Conservation (phyloP, 495 filamentous ascomycete genomes). For the Talaromyces nanjingensis region DNA sequence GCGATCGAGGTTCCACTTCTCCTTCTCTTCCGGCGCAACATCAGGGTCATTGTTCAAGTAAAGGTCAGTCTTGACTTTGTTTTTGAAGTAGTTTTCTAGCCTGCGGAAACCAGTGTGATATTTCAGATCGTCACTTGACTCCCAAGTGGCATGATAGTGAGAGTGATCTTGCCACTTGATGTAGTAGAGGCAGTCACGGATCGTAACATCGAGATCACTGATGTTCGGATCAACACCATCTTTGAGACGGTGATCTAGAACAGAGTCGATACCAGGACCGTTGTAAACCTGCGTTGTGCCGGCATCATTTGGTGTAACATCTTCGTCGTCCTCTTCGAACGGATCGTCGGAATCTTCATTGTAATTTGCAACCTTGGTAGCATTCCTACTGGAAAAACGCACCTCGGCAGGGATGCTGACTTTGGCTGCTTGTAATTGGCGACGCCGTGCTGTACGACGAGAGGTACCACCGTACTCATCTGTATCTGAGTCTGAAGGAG, state of each 20-base stretch:
- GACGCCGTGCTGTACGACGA: slow-evolving; percentile 57
- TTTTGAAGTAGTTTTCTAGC: slow-evolving; percentile 88
- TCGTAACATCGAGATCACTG: slow-evolving; percentile 46
- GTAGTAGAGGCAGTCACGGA: slow-evolving; percentile 84
- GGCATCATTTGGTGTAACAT: slow-evolving; percentile 33
- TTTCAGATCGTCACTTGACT: slow-evolving; percentile 60
- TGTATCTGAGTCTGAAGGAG: slow-evolving; percentile 37
- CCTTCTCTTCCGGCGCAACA: slow-evolving; percentile 74
- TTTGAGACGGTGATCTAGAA: slow-evolving; percentile 76
- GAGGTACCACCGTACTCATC: slow-evolving; percentile 73
- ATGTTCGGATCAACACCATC: slow-evolving; percentile 51
- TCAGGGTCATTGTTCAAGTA: slow-evolving; percentile 62
- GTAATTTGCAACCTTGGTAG: slow-evolving; percentile 78
- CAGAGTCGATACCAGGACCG: slow-evolving; percentile 75
- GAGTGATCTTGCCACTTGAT: slow-evolving; percentile 98
- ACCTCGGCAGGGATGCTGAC: slow-evolving; percentile 62
- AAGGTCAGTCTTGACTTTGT: slow-evolving; percentile 67
- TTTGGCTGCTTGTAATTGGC: slow-evolving; percentile 49
- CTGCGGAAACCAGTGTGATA: slow-evolving; percentile 71
- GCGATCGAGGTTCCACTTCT: slow-evolving; percentile 84
- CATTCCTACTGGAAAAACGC: slow-evolving; percentile 84
- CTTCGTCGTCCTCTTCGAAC: slow-evolving; percentile 66
- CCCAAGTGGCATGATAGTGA: slow-evolving; percentile 94
- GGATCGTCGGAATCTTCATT: slow-evolving; percentile 79
- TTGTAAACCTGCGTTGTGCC: slow-evolving; percentile 43